Evolutionary conservation across 768 basidiomycete genomes (phyloP).

Genomic region (Candolleomyces efflorescens): DNA sequence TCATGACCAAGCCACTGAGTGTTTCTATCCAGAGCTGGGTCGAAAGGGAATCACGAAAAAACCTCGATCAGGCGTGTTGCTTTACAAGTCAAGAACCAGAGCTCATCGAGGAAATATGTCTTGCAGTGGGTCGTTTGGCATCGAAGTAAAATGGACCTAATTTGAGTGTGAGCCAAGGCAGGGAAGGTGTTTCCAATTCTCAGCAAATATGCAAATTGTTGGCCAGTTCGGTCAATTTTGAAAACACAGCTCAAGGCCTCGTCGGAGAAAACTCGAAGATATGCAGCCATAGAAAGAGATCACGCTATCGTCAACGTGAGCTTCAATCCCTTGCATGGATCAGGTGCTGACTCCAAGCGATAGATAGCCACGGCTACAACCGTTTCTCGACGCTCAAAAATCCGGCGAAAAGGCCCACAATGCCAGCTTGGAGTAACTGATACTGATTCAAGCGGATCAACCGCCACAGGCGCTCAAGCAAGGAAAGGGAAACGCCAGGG

Average conservation of each 20-base stretch:
- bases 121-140: neutral
- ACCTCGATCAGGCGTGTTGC: neutral
- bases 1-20: slow-evolving; percentile 15
- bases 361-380: no score
- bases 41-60: neutral
- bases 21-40: neutral
- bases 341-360: no score
- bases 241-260: slow-evolving; percentile 1
- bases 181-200: neutral
- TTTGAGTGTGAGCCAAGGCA: slow-evolving; percentile 8
- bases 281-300: no score
- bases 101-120: neutral
- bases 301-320: no score
- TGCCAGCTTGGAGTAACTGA: no score
- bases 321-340: no score
- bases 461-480: no score
- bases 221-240: slow-evolving; percentile 1
- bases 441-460: no score
- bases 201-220: neutral
- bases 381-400: no score
- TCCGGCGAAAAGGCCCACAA: no score
- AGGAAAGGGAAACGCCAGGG: no score
- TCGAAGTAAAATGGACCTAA: neutral
- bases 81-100: neutral
- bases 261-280: neutral